phyloP scores from a whole-genome alignment of 2,329 filamentous ascomycete species.

The Cladobotryum mycophilum region DNA sequence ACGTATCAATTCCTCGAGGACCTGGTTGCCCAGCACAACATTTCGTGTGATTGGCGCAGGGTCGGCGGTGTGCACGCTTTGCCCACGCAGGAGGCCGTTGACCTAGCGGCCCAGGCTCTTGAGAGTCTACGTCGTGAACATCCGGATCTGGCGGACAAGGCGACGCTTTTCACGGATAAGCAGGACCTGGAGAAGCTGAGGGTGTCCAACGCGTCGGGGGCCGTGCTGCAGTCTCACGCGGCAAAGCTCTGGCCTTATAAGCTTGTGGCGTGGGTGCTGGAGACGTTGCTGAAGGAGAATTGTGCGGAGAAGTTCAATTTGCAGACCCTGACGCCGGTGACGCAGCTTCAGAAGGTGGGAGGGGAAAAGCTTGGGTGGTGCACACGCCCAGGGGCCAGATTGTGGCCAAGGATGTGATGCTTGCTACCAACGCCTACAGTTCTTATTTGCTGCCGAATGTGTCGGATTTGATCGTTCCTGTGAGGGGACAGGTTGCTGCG shows the following conservation, averaged over 20 bases:
- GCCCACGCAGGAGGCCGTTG: slow-evolving; percentile 50
- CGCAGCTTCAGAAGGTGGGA: slow-evolving; percentile 34
- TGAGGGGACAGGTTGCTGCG: slow-evolving; percentile 66
- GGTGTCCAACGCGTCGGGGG: slow-evolving; percentile 52
- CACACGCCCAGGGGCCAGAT: slow-evolving; percentile 65
- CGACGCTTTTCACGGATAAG: slow-evolving; percentile 33
- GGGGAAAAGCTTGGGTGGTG: slow-evolving; percentile 48
- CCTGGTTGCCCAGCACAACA: slow-evolving; percentile 49
- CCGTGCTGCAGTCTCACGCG: slow-evolving; percentile 57
- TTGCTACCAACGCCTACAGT: slow-evolving; percentile 82
- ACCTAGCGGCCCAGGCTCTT: slow-evolving; percentile 45
- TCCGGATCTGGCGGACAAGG: slow-evolving; percentile 50
- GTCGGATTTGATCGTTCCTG: slow-evolving; percentile 66
- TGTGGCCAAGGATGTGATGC: slow-evolving; percentile 55
- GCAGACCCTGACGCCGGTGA: slow-evolving; percentile 66
- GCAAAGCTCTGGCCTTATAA: slow-evolving; percentile 80
- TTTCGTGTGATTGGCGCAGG: slow-evolving; percentile 65
- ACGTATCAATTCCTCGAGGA: slow-evolving; percentile 57
- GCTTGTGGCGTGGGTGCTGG: slow-evolving; percentile 65
- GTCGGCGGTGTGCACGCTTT: slow-evolving; percentile 60
- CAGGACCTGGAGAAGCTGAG: slow-evolving; percentile 45
- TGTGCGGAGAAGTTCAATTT: slow-evolving; percentile 54
- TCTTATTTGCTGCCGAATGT: slow-evolving; percentile 66
- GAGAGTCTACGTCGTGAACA: slow-evolving; percentile 41
- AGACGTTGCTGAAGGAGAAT: slow-evolving; percentile 42